Base-by-base conservation (phyloP, 129 eudicot species). In the Flaveria trinervia region DNA sequence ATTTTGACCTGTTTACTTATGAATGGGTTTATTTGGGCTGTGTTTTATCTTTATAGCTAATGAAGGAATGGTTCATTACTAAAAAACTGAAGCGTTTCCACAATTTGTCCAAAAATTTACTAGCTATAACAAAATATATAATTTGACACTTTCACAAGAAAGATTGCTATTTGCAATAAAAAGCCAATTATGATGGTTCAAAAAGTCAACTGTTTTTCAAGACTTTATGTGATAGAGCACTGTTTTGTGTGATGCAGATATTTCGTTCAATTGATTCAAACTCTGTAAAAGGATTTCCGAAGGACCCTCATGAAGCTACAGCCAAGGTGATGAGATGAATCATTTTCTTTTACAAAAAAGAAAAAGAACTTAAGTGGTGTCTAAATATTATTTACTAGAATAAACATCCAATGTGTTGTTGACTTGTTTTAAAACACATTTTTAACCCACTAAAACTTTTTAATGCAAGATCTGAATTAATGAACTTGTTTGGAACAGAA, bases 251-350 rank as follows among this genome's bases (percentile, higher is more conserved):
- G 77, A 66, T 76, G 77, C 86, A 91, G 97, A 70, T 91, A 71
- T 88, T 91, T 14, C 97, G 97, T 77, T 91, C 97, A 0, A 91
- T 88, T 71, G 97, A 91, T 83, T 91, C 97, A 18, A 86, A 83
- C 84, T 91, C 97, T 13, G 97, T 88, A 7, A 88, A 83, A 88
- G 88, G 87, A 54, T 91, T 91, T 81, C 93, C 97, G 10, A 91
- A 91, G 81, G 88, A 84, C 72, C 97, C 97, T 60, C 86, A 88
- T 54, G 92, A 83, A 60, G 94, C 89, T 48, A 88, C 88, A 56
- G 41, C 48, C 69, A 82, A 80, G 91, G 97, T 88, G 79, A 83
- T 72, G 62, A 16, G 51, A 69, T 49, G 64, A 44, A 51, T 7
- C 50, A 33, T 14, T 65, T 57, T 46, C 36, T 62, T 25, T 51